Evolutionary conservation across 73 alveolate genomes (phyloP).

Genomic region (Tetrahymena malaccensis): DNA sequence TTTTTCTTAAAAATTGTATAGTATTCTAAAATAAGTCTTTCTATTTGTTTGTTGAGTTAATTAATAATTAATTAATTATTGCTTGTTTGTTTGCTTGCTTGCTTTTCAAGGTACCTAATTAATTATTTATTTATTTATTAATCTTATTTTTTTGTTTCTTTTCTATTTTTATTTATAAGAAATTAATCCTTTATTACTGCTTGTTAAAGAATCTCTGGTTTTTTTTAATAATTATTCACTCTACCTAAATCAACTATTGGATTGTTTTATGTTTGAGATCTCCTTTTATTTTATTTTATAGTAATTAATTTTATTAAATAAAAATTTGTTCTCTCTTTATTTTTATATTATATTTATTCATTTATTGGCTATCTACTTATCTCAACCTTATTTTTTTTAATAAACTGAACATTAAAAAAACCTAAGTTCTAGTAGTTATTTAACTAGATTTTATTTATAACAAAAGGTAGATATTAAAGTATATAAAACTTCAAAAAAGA

Average conservation of each 20-base stretch:
- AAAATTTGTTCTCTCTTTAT: no score
- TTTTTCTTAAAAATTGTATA: not conserved
- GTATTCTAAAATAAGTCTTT: not conserved
- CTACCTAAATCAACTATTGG: not conserved
- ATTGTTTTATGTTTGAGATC: not conserved
- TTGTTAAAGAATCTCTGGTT: not conserved
- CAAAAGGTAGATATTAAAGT: no score
- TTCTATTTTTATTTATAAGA: not conserved
- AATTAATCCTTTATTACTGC: not conserved
- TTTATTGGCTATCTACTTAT: not conserved
- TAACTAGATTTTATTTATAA: no score
- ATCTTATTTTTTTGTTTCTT: not conserved
- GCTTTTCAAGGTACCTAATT: not conserved
- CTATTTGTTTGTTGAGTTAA: not conserved
- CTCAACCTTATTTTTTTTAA: not conserved
- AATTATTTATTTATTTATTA: no score
- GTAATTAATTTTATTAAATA: no score
- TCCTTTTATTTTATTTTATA: not conserved
- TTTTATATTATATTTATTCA: no score
- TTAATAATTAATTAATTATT: not conserved
- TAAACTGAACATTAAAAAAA: not conserved
- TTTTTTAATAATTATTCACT: not conserved
- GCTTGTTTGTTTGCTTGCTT: no score
- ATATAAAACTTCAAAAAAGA: no score
- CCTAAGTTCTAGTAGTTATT: not conserved